A percentile compares a stretch with the other conserved stretches of the same genome.
Evolutionary conservation across 371 early-diverging fungal genomes (phyloP).

Genomic region (Apophysomyces ossiformis): DNA sequence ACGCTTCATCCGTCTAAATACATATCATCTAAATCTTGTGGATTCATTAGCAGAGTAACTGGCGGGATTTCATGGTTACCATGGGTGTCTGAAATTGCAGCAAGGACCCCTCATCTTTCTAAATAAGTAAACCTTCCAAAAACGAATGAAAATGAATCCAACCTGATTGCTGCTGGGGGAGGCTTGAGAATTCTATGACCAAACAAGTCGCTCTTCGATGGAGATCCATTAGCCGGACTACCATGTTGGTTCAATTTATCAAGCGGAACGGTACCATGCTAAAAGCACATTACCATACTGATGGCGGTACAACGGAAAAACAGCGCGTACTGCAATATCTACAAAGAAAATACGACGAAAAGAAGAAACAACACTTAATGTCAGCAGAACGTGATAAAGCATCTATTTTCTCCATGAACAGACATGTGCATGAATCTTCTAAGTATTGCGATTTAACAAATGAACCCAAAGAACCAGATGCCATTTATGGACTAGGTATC

Average conservation of each 20-base stretch:
- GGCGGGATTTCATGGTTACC: too few relatives aligned
- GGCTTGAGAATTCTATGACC: too few relatives aligned
- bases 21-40: too few relatives aligned
- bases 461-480: conserved; percentile 6
- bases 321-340: conserved; percentile 3
- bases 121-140: too few relatives aligned
- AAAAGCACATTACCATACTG: not conserved
- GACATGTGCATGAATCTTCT: not conserved
- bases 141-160: too few relatives aligned
- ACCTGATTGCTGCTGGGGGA: too few relatives aligned
- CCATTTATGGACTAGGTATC: conserved; percentile 25
- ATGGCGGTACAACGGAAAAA: not conserved
- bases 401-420: conserved; percentile 28
- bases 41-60: too few relatives aligned
- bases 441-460: not conserved
- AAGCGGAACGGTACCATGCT: not conserved
- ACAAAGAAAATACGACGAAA: conserved; percentile 24
- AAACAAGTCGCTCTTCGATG: too few relatives aligned
- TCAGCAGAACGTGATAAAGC: conserved; percentile 31
- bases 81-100: too few relatives aligned
- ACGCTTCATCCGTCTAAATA: too few relatives aligned
- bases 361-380: conserved; percentile 29
- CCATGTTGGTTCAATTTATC: not conserved
- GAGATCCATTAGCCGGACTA: not conserved
- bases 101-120: too few relatives aligned